These are phyloP conservation scores for Carex scoparia DNA, from an alignment of 176 grass and related monocot species.

Conservation along the genomic window DNA sequence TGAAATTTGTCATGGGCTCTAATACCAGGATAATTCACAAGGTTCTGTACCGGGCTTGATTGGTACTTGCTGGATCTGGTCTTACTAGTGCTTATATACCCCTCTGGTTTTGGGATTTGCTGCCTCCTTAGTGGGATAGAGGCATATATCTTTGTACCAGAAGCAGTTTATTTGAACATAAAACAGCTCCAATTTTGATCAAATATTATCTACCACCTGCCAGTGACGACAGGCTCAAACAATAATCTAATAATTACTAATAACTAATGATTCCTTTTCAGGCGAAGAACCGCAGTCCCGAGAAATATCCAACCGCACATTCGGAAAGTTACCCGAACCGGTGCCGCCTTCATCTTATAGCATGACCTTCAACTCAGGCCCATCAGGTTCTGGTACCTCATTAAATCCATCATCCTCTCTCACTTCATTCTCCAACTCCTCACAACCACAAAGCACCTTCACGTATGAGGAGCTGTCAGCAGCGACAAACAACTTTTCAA, in stretches of 20 bases:
- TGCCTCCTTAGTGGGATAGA: background rate
- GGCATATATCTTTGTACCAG: background rate
- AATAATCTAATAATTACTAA: background rate
- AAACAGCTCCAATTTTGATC: background rate
- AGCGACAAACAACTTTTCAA: slow-evolving; percentile 29
- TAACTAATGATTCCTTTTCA: background rate
- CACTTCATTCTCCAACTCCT: background rate
- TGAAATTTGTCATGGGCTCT: background rate
- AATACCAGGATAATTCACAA: background rate
- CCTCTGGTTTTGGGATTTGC: background rate
- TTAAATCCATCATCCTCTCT: slow-evolving; percentile 14
- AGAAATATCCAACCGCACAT: background rate
- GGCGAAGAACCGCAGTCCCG: background rate
- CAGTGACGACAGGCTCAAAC: background rate
- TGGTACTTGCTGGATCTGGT: background rate
- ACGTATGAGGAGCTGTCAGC: slow-evolving; percentile 27
- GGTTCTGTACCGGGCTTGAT: background rate
- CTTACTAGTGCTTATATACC: background rate
- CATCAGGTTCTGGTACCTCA: background rate
- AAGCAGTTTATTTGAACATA: background rate
- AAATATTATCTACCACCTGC: background rate
- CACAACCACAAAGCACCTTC: slow-evolving; percentile 9
- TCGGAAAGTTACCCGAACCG: background rate
- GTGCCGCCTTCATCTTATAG: slow-evolving; percentile 16
- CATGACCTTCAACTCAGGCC: slow-evolving; percentile 9